These are phyloP conservation scores for Penicillium sp. DNA, from an alignment of 2,329 filamentous ascomycete species.

Conservation along the genomic window DNA sequence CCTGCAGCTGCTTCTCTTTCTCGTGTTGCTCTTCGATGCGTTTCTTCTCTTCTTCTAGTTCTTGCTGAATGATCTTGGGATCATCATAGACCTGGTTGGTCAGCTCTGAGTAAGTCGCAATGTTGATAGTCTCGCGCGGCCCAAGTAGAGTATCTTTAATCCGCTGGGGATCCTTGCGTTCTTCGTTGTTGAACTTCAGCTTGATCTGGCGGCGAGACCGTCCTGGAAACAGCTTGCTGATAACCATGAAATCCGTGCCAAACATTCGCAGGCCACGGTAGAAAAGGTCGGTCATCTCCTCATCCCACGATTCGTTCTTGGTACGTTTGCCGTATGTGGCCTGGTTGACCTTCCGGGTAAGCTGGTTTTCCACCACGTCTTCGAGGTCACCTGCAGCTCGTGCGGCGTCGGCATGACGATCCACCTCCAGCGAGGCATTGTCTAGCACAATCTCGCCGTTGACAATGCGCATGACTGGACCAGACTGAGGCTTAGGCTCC, in stretches of 20 bases:
- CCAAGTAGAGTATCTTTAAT: conserved; percentile 60
- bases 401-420: conserved; percentile 61
- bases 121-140: conserved; percentile 51
- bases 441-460: conserved; percentile 65
- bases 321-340: conserved; percentile 56
- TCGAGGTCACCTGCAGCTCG: conserved; percentile 55
- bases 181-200: conserved; percentile 67
- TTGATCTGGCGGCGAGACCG: conserved; percentile 68
- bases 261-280: conserved; percentile 68
- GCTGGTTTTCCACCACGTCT: conserved; percentile 53
- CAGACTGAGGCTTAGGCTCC: conserved; percentile 42
- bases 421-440: conserved; percentile 58
- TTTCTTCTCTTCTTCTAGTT: conserved; percentile 53
- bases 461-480: conserved; percentile 59
- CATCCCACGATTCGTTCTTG: conserved; percentile 62
- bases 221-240: conserved; percentile 66
- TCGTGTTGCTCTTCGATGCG: conserved; percentile 55
- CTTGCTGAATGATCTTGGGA: conserved; percentile 47
- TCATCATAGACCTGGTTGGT: conserved; percentile 53
- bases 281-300: conserved; percentile 65
- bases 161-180: conserved; percentile 59
- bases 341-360: conserved; percentile 55
- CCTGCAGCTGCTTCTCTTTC: conserved; percentile 52
- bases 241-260: conserved; percentile 70
- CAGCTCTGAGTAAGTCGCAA: conserved; percentile 53